Base-by-base conservation (phyloP, 169 alveolate genomes). In the Theileria parva region DNA sequence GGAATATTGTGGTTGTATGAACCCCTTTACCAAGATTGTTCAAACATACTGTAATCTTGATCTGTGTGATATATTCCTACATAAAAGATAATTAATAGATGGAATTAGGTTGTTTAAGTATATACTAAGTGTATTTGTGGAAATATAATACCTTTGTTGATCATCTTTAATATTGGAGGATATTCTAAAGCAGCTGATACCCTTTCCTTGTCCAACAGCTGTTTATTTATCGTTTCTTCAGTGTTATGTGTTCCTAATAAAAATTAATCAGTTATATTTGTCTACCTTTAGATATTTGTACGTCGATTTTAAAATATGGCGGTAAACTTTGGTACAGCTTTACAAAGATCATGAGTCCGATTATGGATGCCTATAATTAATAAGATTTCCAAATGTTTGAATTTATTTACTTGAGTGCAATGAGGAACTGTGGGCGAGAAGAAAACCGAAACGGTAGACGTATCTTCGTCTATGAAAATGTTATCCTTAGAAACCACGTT, bases 371-470 rank as follows among this genome's bases (percentile, higher is more conserved):
- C 95, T 96, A 88, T 51, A 93, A 81, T 13, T 11, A 48, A 28
- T 1, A 44, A 27, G 0, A 53, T 17, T 21, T 0, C 12, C n/a
- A 13, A 21, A 30, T 2, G 0, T 66, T 32, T 34, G 17, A 3
- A 4, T 23, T 51, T 25, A 32, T 68, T 34, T 25, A 81, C 94
- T 83, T 90, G 96, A 5, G 95, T 86, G 83, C 99, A 98, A 80
- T 96, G 98, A 48, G 99, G 99, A 64, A 98, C 97, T 25, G 99
- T 98, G 3, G 99, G 99, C 0, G 97, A 95, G 88, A 95, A 98
- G 70, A 77, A 80, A 0, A 98, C 97, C 0, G 91, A 92, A 27
- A 97, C 84, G 15, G 64, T 28, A 77, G 88, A 80, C 53, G 88
- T 89, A 23, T 92, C 88, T 55, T 87, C 79, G 84, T 96, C 94